phyloP scores from a whole-genome alignment of 2,329 filamentous ascomycete genomes.

The Cytospora piceae region DNA sequence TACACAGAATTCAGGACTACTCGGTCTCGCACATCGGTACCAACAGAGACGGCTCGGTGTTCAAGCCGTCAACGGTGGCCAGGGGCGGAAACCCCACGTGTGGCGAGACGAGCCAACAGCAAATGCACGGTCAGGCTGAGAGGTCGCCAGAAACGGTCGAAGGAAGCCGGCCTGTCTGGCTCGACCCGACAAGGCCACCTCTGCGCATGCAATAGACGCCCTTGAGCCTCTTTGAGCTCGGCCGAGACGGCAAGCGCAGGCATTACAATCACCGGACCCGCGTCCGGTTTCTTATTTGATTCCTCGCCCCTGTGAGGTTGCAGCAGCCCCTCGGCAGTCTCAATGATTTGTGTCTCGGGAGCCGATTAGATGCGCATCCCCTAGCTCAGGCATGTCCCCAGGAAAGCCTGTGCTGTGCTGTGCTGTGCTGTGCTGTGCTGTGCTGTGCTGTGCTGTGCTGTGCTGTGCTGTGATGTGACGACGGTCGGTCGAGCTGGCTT shows the following conservation, averaged over 20 bases:
- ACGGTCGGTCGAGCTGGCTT: too few relatives aligned
- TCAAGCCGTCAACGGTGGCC: neutral
- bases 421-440: neutral
- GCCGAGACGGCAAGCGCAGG: neutral
- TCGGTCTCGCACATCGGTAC: neutral
- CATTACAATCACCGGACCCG: neutral
- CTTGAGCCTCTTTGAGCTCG: neutral
- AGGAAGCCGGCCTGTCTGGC: neutral
- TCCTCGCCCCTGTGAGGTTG: neutral
- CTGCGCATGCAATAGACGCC: neutral
- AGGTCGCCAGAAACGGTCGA: neutral
- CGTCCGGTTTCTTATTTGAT: neutral
- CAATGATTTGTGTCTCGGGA: conserved; percentile 8
- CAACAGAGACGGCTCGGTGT: neutral
- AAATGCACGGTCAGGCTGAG: neutral
- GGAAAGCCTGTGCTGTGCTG: neutral
- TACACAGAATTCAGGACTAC: neutral
- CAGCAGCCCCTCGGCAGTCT: neutral
- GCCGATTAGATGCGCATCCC: neutral
- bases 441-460: neutral
- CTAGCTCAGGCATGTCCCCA: neutral
- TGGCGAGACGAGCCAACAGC: neutral
- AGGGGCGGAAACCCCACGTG: neutral
- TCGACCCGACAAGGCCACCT: conserved; percentile 2
- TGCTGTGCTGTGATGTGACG: neutral